A percentile compares a stretch with the other conserved stretches of the same genome.
Evolutionary conservation across 257 asterid species (phyloP).

Genomic region (Przewalskia tangutica): DNA sequence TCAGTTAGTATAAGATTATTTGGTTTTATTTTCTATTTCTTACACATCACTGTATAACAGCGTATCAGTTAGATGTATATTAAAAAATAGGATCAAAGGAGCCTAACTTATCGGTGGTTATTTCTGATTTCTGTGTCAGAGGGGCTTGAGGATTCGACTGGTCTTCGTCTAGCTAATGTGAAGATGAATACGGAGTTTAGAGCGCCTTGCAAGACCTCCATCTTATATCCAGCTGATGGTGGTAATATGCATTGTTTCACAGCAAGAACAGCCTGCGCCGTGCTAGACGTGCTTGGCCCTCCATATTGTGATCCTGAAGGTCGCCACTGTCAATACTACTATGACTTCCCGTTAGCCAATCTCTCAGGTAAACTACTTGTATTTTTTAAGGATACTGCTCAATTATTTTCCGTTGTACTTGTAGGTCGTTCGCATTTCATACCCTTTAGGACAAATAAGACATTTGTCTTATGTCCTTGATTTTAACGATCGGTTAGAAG

Average conservation of each 20-base stretch:
- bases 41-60: not conserved
- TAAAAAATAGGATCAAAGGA: not conserved
- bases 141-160: conserved; percentile 13
- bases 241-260: conserved; percentile 87
- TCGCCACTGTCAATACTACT: conserved; percentile 76
- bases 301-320: conserved; percentile 80
- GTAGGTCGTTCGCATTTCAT: too few relatives aligned
- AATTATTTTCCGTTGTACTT: too few relatives aligned
- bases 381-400: not conserved
- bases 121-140: not conserved
- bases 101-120: not conserved
- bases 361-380: conserved; percentile 19
- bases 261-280: conserved; percentile 73
- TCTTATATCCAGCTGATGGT: conserved; percentile 71
- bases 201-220: conserved; percentile 50
- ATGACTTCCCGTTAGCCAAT: conserved; percentile 39
- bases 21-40: not conserved
- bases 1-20: not conserved
- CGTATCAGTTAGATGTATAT: not conserved
- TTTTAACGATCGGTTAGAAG: not conserved
- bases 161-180: conserved; percentile 44
- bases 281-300: conserved; percentile 89
- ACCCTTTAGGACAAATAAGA: too few relatives aligned
- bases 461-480: not conserved
- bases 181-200: conserved; percentile 59